Evolutionary conservation across 495 filamentous ascomycete genomes (phyloP).

Genomic region (Alectoria sarmentosa): DNA sequence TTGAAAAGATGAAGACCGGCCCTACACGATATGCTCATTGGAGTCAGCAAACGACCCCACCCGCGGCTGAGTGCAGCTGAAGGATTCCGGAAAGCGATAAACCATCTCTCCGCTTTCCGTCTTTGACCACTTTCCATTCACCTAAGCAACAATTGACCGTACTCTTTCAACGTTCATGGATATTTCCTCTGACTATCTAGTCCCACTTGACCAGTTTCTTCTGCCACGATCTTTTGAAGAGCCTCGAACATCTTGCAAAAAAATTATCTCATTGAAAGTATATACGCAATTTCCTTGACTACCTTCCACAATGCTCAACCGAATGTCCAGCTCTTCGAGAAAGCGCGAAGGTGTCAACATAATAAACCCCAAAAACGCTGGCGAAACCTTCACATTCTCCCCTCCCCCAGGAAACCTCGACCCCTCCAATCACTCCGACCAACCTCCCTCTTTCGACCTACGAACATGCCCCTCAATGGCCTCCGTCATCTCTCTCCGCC

Average conservation of each 20-base stretch:
- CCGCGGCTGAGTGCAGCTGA: constrained; percentile 1
- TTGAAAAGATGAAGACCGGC: neutral
- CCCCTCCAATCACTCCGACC: neutral
- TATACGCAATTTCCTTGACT: neutral
- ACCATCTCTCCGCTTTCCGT: neutral
- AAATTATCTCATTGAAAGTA: neutral
- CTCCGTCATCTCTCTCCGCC: neutral
- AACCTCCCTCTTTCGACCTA: neutral
- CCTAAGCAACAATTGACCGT: neutral
- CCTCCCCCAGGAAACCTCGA: neutral
- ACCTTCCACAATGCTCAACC: neutral
- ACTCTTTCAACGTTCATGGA: neutral
- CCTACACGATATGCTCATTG: neutral
- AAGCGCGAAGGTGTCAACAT: neutral
- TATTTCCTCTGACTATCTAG: neutral
- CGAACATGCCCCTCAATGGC: neutral
- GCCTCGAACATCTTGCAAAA: neutral
- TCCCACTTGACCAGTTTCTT: neutral
- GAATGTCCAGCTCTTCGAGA: neutral
- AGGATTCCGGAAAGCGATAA: neutral
- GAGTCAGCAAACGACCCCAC: neutral
- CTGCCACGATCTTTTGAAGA: neutral
- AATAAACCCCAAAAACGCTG: neutral
- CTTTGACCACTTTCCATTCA: neutral
- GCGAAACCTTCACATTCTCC: neutral